Percentiles rank a stretch among this genome's conserved stretches.
Conservation (phyloP, 768 basidiomycete genomes). For the Auricularia auricula-judae region DNA sequence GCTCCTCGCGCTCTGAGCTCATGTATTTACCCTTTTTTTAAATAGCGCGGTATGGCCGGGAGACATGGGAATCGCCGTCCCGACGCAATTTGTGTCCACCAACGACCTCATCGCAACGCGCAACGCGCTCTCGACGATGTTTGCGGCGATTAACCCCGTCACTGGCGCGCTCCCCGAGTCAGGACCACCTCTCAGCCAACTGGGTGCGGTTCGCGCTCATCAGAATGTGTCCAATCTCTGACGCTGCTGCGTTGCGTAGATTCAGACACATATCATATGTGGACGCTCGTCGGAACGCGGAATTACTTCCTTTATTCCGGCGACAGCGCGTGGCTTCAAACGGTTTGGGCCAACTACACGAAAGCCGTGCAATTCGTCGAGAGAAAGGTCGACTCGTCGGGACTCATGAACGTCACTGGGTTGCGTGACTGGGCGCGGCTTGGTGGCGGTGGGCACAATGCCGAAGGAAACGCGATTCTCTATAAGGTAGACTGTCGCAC, state of each 20-base stretch:
- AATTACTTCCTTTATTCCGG: constrained; percentile 49
- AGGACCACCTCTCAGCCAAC: not conserved
- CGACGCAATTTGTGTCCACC: constrained; percentile 50
- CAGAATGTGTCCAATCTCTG: not conserved
- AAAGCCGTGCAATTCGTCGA: not conserved
- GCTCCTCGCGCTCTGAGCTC: too few relatives aligned
- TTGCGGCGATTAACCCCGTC: not conserved
- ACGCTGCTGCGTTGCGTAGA: not conserved
- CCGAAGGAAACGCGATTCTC: constrained; percentile 44
- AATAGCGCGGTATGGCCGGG: not conserved
- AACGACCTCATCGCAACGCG: constrained; percentile 45
- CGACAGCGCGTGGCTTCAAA: constrained; percentile 37
- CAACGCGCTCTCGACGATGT: constrained; percentile 11
- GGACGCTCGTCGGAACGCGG: constrained; percentile 49
- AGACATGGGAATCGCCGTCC: constrained; percentile 55
- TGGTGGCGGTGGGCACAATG: constrained; percentile 44
- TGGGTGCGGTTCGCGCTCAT: not conserved
- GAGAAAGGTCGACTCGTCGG: constrained; percentile 32
- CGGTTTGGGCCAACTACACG: constrained; percentile 25
- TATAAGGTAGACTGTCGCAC: constrained; percentile 26
- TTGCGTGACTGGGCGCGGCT: constrained; percentile 46
- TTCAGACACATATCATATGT: constrained; percentile 43
- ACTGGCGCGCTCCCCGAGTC: constrained; percentile 30
- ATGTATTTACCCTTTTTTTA: not conserved
- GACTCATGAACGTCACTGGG: constrained; percentile 46